A percentile compares a stretch with the other conserved stretches of the same genome.
These are phyloP conservation scores for Fibroporia radiculosa DNA, from an alignment of 768 basidiomycete genomes.

Conservation along the genomic window DNA sequence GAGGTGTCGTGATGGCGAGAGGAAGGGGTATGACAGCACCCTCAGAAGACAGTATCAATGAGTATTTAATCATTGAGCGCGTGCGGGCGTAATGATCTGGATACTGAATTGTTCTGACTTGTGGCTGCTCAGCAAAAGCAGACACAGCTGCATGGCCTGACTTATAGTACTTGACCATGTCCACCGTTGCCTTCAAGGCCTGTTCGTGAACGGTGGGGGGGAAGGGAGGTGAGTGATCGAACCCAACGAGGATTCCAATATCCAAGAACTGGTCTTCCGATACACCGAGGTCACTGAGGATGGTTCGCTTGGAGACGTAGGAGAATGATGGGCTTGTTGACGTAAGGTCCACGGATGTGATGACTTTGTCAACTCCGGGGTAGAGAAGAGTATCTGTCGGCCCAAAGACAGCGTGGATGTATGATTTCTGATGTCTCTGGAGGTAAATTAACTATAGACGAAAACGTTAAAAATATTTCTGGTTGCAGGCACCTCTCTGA, in stretches of 20 bases:
- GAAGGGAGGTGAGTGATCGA: conserved; percentile 72
- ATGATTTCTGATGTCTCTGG: conserved; percentile 85
- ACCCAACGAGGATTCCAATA: conserved; percentile 86
- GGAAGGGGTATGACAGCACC: conserved; percentile 75
- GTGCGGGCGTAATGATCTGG: conserved; percentile 83
- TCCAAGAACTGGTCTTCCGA: conserved; percentile 92
- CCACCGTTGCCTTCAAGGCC: conserved; percentile 77
- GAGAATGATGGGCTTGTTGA: conserved; percentile 66
- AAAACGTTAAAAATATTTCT: conserved; percentile 5
- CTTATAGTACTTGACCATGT: conserved; percentile 91
- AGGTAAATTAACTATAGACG: conserved; percentile 79
- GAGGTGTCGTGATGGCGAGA: conserved; percentile 49
- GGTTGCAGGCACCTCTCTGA: neutral
- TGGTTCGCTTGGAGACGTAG: conserved; percentile 70
- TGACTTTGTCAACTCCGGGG: conserved; percentile 81
- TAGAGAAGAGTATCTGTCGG: conserved; percentile 88
- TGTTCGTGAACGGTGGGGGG: conserved; percentile 78
- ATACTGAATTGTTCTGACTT: conserved; percentile 75
- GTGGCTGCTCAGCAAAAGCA: conserved; percentile 72
- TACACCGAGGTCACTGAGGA: conserved; percentile 61
- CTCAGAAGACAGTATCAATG: conserved; percentile 84
- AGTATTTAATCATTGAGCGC: conserved; percentile 87
- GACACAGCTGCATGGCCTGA: conserved; percentile 76
- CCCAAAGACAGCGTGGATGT: conserved; percentile 91
- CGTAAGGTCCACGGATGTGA: conserved; percentile 78